Evolutionary conservation across 495 filamentous ascomycete species (phyloP).

Genomic region (Talaromyces liani): DNA sequence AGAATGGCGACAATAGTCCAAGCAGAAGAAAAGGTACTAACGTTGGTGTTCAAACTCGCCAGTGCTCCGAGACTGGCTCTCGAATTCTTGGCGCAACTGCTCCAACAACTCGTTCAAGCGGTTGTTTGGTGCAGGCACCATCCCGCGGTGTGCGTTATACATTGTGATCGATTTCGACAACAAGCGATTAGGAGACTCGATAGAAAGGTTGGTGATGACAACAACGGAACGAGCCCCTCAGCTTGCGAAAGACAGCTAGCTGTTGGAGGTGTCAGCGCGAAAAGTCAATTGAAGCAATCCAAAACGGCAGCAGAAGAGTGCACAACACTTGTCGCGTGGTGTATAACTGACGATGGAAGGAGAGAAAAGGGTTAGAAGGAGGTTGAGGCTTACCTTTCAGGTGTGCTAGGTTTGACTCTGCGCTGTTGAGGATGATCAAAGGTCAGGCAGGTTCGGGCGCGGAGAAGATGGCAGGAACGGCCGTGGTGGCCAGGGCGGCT

Average conservation of each 20-base stretch:
- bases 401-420: not conserved
- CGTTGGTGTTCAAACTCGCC: conserved; percentile 84
- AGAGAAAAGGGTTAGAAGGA: not conserved
- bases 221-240: not conserved
- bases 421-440: not conserved
- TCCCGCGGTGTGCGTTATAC: conserved; percentile 85
- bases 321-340: not conserved
- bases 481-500: not conserved
- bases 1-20: not conserved
- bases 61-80: conserved; percentile 64
- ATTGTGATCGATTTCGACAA: conserved; percentile 39
- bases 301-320: not conserved
- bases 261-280: not conserved
- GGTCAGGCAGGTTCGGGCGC: not conserved
- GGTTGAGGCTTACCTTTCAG: not conserved
- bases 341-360: not conserved
- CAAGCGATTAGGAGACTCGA: not conserved
- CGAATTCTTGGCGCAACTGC: conserved; percentile 83
- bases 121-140: conserved; percentile 64
- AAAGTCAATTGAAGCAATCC: not conserved
- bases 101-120: conserved; percentile 89
- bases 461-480: not conserved
- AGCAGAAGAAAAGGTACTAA: conserved; percentile 43
- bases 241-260: not conserved
- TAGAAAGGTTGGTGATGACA: not conserved